Base-by-base conservation (phyloP, 164 flowering plant genomes). In the Nymphaea thermarum region DNA sequence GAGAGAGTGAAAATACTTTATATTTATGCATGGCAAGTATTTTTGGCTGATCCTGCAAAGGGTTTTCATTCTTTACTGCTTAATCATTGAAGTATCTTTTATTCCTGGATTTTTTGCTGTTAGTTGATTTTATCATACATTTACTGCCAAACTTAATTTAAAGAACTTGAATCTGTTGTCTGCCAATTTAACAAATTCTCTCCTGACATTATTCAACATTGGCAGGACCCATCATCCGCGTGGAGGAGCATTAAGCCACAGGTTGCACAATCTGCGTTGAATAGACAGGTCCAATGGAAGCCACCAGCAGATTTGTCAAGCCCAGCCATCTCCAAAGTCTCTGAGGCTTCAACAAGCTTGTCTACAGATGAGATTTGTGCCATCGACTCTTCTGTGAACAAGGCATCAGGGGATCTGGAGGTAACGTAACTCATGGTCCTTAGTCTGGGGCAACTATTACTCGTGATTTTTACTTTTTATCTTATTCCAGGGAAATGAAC, bases 321-420 rank as follows among this genome's bases (percentile, higher is more conserved):
- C 77, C 69, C 77, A 65, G 82, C 84, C 70, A 95, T 88, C 70
- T 81, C 95, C 42, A 88, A 80, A 77, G 87, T 86, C 65, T 81
- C 86, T 0, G 96, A 86, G 77, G 90, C 87, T 66, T 89, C 93
- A n/a, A 75, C 84, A 36, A 84, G 81, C 68, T 45, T 85, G 71
- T 86, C 88, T 61, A 67, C 80, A 77, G 96, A 89, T 73, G 93
- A 89, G 44, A 74, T 83, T 42, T 72, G 82, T 76, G 88, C 80
- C 44, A 80, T 85, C 74, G 91, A 89, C 80, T 91, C 98, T 57
- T 78, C 85, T 4, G 60, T 82, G 55, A 87, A 91, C 18, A 85
- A 89, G 51, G 79, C 88, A 61, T 93, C 96, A 42, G 77, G 87
- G 68, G 74, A 74, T 55, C 70, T 73, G 14, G 97, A 87, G 85